Percentiles rank a stretch among this genome's conserved stretches.
Evolutionary conservation across 192 early-diverging fungal genomes (phyloP).

Genomic region (Coemansia sp.): DNA sequence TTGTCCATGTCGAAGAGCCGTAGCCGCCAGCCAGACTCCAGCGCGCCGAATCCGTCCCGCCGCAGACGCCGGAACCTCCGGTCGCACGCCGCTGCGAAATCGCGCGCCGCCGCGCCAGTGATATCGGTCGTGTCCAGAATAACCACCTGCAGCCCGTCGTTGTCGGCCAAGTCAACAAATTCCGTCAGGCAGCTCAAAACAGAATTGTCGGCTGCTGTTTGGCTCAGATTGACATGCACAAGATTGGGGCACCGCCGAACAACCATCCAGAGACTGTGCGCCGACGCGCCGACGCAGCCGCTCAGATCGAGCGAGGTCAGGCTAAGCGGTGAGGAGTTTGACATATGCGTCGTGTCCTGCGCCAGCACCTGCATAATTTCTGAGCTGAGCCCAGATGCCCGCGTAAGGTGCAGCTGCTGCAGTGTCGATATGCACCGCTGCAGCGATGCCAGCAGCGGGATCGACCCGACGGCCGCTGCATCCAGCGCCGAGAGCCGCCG

Average conservation of each 20-base stretch:
- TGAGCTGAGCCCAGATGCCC: conserved; percentile 5
- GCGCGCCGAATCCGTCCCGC: not conserved
- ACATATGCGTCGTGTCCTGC: not conserved
- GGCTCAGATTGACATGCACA: conserved; percentile 35
- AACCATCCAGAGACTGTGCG: conserved; percentile 15
- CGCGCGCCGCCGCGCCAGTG: conserved; percentile 30
- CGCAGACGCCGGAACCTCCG: conserved; percentile 18
- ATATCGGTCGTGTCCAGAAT: conserved; percentile 31
- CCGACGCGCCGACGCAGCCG: conserved; percentile 19
- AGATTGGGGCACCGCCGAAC: conserved; percentile 19
- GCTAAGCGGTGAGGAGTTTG: not conserved
- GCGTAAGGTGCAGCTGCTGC: conserved; percentile 24
- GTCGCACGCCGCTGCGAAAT: conserved; percentile 40
- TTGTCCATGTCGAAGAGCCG: conserved; percentile 36
- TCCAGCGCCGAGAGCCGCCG: conserved; percentile 28
- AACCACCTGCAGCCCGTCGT: conserved; percentile 20
- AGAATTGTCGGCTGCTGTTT: conserved; percentile 27
- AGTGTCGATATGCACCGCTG: conserved; percentile 19
- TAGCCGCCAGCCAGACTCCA: conserved; percentile 17
- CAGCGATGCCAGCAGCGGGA: conserved; percentile 7
- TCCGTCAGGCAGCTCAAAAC: conserved; percentile 20
- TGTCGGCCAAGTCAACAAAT: not conserved
- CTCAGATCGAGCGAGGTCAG: conserved; percentile 37
- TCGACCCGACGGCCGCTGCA: conserved; percentile 1
- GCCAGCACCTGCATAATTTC: conserved; percentile 6